phyloP scores from a whole-genome alignment of 2,329 filamentous ascomycete species.

The Nigrospora sphaerica region DNA sequence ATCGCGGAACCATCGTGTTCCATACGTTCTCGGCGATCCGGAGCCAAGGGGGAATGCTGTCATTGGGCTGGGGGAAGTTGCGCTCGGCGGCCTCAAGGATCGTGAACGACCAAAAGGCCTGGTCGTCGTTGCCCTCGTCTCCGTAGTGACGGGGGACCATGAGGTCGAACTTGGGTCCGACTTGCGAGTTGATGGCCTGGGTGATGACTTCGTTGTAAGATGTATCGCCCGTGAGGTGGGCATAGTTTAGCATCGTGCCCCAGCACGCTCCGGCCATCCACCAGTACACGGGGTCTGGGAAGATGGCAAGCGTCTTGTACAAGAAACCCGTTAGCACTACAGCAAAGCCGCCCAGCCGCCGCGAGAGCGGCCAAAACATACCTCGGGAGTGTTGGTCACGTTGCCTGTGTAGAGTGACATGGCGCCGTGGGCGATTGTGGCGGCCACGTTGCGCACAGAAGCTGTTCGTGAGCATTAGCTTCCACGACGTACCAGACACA shows the following conservation, averaged over 20 bases:
- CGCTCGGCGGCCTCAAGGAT: constrained; percentile 63
- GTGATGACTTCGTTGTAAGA: constrained; percentile 54
- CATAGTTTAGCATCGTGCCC: constrained; percentile 65
- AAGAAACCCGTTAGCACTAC: background rate
- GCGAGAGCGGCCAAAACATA: constrained; percentile 15
- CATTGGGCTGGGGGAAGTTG: constrained; percentile 56
- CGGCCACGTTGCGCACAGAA: constrained; percentile 55
- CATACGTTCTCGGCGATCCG: constrained; percentile 65
- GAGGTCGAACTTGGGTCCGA: constrained; percentile 50
- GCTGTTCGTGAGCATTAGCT: constrained; percentile 26
- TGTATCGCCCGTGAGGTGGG: constrained; percentile 55
- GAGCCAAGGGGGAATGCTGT: constrained; percentile 53
- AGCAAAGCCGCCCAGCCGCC: background rate
- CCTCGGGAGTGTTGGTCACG: constrained; percentile 39
- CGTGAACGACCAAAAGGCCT: constrained; percentile 66
- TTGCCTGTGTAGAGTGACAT: constrained; percentile 62
- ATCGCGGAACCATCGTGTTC: constrained; percentile 61
- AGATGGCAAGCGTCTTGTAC: constrained; percentile 46
- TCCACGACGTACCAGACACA: no score
- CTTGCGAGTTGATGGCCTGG: constrained; percentile 51
- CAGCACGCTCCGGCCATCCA: constrained; percentile 60
- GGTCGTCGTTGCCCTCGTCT: constrained; percentile 69
- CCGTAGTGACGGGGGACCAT: constrained; percentile 48
- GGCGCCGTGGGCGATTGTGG: constrained; percentile 51
- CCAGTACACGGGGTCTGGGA: constrained; percentile 56